phyloP scores from a whole-genome alignment of 2,329 filamentous ascomycete species.

The Calonectria hongkongensis region DNA sequence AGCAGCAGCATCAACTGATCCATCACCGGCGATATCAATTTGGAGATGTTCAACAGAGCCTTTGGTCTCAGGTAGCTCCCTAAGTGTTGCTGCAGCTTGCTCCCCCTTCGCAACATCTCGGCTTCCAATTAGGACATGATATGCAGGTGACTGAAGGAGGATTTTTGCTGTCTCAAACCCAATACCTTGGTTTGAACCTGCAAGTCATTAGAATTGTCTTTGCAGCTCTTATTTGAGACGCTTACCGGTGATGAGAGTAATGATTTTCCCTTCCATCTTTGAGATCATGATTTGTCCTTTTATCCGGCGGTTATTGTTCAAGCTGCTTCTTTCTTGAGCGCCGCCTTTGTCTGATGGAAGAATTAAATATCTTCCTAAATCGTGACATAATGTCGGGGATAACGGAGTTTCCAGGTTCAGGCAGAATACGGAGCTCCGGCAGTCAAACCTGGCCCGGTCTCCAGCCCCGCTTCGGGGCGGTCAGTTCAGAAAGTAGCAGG shows the following conservation, averaged over 20 bases:
- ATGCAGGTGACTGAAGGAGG: slow-evolving; percentile 8
- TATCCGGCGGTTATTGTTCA: neutral
- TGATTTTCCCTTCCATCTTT: slow-evolving; percentile 28
- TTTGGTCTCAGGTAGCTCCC: slow-evolving; percentile 25
- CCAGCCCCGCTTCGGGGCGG: neutral
- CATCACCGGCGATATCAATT: slow-evolving; percentile 21
- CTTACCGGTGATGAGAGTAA: slow-evolving; percentile 21
- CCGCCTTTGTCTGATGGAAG: neutral
- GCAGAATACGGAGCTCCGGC: neutral
- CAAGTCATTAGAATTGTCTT: neutral
- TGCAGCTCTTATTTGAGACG: neutral
- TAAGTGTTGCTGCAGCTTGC: slow-evolving; percentile 13
- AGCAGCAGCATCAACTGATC: slow-evolving; percentile 28
- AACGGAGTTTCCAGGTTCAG: neutral
- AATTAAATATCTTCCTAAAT: neutral
- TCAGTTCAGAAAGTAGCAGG: neutral
- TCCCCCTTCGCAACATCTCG: slow-evolving; percentile 22
- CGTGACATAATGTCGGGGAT: neutral
- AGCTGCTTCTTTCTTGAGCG: neutral
- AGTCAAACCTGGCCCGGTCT: neutral
- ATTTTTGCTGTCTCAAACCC: slow-evolving; percentile 30
- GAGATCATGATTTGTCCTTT: neutral
- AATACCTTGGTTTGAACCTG: slow-evolving; percentile 32
- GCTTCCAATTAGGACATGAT: slow-evolving; percentile 32
- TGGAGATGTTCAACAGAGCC: slow-evolving; percentile 27